Base-by-base conservation (phyloP, 495 filamentous ascomycete genomes). In the Annulohypoxylon stygium region DNA sequence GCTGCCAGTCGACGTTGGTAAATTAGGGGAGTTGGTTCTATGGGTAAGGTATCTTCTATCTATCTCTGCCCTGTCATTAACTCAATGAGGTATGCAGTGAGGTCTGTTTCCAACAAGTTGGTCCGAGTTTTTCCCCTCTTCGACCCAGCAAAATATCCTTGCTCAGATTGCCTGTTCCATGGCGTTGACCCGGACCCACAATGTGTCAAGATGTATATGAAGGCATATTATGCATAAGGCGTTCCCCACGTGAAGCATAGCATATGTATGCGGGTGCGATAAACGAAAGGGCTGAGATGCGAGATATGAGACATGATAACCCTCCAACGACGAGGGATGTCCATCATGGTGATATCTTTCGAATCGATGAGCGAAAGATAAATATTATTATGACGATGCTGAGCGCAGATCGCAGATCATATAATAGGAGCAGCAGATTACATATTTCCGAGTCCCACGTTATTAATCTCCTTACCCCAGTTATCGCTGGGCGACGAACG, bases 391-490 rank as follows among this genome's bases (percentile, higher is more conserved):
- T 59, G n/a, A 39, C 34, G 55, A 59, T 37, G 10, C 2, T 33
- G n/a, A 36, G 55, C 16, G 30, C 30, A 30, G 30, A 30, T 30
- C 25, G 36, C 20, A 41, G 55, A 59, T 39, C 55, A 7, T 41
- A 23, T 59, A 59, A 61, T 60, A 26, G 30, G 37, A 61, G 37
- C 18, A 45, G 20, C 20, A 30, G 23, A 41, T 45, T 47, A 43
- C 43, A 51, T 30, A 20, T 34, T 63, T 63, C 45, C 30, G 43
- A 11, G 7, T 48, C 43, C 30, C 43, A 34, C 16, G 30, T 36
- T 47, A 47, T 20, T 63, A 63, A 63, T 63, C 60, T 63, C 60
- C 36, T 18, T 63, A 51, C 60, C 60, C 60, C 23, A 51, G 60
- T 51, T 50, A n/a, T 51, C 60, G 39, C 33, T 37, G 26, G 36